Conservation (phyloP, 371 early-diverging fungal genomes). For the Mucor circinelloides region DNA sequence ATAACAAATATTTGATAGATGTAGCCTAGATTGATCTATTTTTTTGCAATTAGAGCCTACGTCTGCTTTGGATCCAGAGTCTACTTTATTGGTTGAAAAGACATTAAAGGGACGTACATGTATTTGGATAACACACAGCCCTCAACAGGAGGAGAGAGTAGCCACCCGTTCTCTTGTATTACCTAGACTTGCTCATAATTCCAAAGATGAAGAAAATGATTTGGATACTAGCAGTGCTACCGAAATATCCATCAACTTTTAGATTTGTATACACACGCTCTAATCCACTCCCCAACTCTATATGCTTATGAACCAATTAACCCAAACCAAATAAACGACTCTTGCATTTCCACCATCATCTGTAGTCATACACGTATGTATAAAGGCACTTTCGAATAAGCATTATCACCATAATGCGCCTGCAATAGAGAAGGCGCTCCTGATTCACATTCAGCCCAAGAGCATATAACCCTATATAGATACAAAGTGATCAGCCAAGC, state of each 20-base stretch:
- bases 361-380: neutral
- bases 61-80: slow-evolving; percentile 79
- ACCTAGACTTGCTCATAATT: slow-evolving; percentile 14
- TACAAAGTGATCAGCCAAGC: neutral
- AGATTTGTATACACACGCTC: neutral
- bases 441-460: neutral
- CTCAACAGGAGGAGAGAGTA: slow-evolving; percentile 75
- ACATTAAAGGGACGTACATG: slow-evolving; percentile 65
- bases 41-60: slow-evolving; percentile 71
- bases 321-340: no score
- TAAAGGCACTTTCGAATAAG: neutral
- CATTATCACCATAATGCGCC: neutral
- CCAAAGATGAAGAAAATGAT: slow-evolving; percentile 7
- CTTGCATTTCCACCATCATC: no score
- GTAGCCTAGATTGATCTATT: neutral
- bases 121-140: slow-evolving; percentile 84
- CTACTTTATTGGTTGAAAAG: slow-evolving; percentile 74
- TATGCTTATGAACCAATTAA: neutral
- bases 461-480: neutral
- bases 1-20: neutral
- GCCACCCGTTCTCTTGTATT: slow-evolving; percentile 37
- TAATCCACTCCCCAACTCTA: neutral
- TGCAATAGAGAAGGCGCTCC: neutral
- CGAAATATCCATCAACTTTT: slow-evolving; percentile 8
- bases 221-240: slow-evolving; percentile 2